Percentiles rank a stretch among this genome's conserved stretches.
phyloP scores from a whole-genome alignment of 148 eudicot genomes.

The Nepenthes gracilis region DNA sequence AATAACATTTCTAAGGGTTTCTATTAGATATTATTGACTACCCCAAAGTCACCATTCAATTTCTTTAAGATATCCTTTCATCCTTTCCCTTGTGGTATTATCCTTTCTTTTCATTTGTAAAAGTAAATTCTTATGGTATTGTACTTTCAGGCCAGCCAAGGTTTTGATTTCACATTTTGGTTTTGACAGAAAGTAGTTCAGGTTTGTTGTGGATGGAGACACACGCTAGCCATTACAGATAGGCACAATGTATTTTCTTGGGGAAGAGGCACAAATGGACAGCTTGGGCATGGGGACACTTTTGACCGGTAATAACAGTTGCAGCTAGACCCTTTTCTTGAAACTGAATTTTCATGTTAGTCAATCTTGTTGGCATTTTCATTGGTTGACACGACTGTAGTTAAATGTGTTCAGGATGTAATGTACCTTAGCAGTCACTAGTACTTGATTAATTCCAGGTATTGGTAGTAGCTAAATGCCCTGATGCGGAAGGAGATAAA shows the following conservation, averaged over 20 bases:
- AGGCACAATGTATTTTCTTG: slow-evolving; percentile 77
- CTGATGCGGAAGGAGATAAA: no score
- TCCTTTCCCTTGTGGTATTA: neutral
- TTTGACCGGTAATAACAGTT: slow-evolving; percentile 41
- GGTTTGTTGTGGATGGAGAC: slow-evolving; percentile 98
- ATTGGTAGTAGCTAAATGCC: no score
- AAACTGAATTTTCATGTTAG: neutral
- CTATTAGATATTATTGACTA: neutral
- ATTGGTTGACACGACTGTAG: neutral
- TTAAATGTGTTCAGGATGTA: neutral
- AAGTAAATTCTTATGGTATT: neutral
- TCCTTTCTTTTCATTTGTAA: neutral
- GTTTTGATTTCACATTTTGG: neutral
- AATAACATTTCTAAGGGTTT: no score
- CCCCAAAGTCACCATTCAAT: neutral
- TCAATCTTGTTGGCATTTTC: neutral
- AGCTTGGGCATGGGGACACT: slow-evolving; percentile 83
- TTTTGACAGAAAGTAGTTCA: slow-evolving; percentile 68
- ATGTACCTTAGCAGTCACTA: no score
- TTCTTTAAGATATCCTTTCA: neutral
- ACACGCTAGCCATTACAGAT: slow-evolving; percentile 83
- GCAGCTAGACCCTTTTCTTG: slow-evolving; percentile 1
- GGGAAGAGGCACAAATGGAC: slow-evolving; percentile 99
- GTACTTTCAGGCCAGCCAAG: neutral
- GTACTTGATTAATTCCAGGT: no score